Evolutionary conservation across 2,329 filamentous ascomycete genomes (phyloP).

Genomic region (Ustulina deusta): DNA sequence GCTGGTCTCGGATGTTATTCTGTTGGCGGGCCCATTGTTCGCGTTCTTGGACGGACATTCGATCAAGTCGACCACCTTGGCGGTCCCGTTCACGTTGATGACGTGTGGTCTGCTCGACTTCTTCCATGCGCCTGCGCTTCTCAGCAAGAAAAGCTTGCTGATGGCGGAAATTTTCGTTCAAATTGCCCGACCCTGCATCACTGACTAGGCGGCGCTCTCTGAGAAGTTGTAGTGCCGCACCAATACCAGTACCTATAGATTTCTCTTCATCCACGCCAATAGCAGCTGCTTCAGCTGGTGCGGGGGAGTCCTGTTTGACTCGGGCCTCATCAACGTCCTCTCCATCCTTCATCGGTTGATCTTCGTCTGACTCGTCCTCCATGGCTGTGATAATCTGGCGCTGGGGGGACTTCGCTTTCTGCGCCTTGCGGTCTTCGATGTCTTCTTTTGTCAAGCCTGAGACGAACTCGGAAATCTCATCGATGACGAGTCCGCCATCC

Average conservation of each 20-base stretch:
- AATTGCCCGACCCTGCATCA: slow-evolving; percentile 69
- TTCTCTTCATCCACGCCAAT: slow-evolving; percentile 89
- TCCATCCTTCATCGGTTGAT: slow-evolving; percentile 61
- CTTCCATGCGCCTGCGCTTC: slow-evolving; percentile 78
- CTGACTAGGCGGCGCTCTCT: slow-evolving; percentile 86
- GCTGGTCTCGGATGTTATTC: slow-evolving; percentile 88
- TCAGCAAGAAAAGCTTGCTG: slow-evolving; percentile 84
- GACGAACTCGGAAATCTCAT: slow-evolving; percentile 95
- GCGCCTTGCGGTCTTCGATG: slow-evolving; percentile 66
- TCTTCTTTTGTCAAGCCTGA: slow-evolving; percentile 79
- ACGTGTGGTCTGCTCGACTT: slow-evolving; percentile 82
- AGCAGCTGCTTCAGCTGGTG: slow-evolving; percentile 63
- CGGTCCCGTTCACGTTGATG: slow-evolving; percentile 90
- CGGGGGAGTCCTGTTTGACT: slow-evolving; percentile 59
- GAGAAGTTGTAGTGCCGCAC: slow-evolving; percentile 83
- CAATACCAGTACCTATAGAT: slow-evolving; percentile 83
- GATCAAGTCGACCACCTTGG: slow-evolving; percentile 80
- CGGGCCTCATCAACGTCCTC: slow-evolving; percentile 62
- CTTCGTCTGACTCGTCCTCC: slow-evolving; percentile 60
- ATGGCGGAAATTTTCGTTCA: slow-evolving; percentile 75
- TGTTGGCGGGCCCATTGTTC: slow-evolving; percentile 90
- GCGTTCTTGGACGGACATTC: slow-evolving; percentile 90
- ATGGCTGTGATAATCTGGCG: slow-evolving; percentile 58
- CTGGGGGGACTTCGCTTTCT: slow-evolving; percentile 56
- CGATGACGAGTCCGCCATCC: slow-evolving; percentile 81